phyloP scores from a whole-genome alignment of 768 basidiomycete species.

The Pleurotus tuoliensis region DNA sequence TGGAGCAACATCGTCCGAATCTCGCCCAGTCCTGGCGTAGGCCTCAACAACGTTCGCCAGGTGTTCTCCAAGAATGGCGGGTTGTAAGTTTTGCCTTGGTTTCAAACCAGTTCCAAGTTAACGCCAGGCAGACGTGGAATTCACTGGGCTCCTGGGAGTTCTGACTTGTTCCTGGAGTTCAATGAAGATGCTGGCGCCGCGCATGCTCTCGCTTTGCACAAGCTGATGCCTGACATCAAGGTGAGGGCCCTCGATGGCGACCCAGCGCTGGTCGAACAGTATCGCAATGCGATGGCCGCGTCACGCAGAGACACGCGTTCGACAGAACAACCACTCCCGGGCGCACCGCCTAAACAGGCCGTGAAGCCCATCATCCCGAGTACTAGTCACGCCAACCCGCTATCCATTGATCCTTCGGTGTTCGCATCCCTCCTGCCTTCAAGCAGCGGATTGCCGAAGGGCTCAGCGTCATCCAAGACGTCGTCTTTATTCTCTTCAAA shows the following conservation, averaged over 20 bases:
- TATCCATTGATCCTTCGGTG: background rate
- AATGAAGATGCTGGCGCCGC: slow-evolving; percentile 16
- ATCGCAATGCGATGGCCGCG: slow-evolving; percentile 11
- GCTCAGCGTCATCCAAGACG: background rate
- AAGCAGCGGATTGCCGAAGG: too few relatives aligned
- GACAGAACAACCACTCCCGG: background rate
- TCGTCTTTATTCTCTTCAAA: background rate
- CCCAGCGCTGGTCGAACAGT: slow-evolving; percentile 16
- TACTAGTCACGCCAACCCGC: background rate
- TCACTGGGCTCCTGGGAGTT: slow-evolving; percentile 8
- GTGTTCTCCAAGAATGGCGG: slow-evolving; percentile 18
- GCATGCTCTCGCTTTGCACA: slow-evolving; percentile 19
- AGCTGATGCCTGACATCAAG: slow-evolving; percentile 15
- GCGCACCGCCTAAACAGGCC: background rate
- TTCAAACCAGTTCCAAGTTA: slow-evolving; percentile 7
- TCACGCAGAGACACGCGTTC: background rate
- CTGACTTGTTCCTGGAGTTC: slow-evolving; percentile 20
- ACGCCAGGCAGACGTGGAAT: background rate
- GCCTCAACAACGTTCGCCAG: slow-evolving; percentile 13
- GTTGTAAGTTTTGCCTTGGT: slow-evolving; percentile 15
- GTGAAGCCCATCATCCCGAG: background rate
- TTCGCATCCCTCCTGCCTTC: background rate
- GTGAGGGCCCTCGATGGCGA: slow-evolving; percentile 16
- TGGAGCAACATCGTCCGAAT: slow-evolving; percentile 17
- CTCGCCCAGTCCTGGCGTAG: background rate